phyloP scores from a whole-genome alignment of 176 grass and related monocot genomes.

The Eleusine coracana region DNA sequence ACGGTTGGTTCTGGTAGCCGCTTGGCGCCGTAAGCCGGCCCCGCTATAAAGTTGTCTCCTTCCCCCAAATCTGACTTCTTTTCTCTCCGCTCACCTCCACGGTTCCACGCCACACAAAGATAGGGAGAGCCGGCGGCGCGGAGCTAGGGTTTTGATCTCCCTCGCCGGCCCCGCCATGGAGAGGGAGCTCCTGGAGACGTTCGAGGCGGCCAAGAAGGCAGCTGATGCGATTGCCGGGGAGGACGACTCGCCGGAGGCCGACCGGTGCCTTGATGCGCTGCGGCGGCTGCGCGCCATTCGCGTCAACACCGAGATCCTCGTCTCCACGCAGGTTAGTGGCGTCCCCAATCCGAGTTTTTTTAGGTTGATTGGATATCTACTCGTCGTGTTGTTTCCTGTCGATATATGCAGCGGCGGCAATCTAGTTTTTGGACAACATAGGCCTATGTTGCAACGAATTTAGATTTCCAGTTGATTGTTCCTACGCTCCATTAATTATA shows the following conservation, averaged over 20 bases:
- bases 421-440: not conserved
- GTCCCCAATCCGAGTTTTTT: not conserved
- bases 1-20: constrained; percentile 30
- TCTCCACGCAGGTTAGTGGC: constrained; percentile 78
- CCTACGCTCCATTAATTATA: not conserved
- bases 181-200: constrained; percentile 85
- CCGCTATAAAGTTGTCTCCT: constrained; percentile 28
- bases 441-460: not conserved
- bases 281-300: constrained; percentile 61
- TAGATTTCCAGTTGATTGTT: not conserved
- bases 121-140: constrained; percentile 28
- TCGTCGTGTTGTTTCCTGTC: not conserved
- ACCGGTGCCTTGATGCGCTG: constrained; percentile 85
- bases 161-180: constrained; percentile 53
- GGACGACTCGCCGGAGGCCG: constrained; percentile 62
- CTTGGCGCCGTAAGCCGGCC: not conserved
- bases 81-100: not conserved
- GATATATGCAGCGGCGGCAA: constrained; percentile 29
- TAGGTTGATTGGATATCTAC: not conserved
- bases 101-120: constrained; percentile 1
- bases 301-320: constrained; percentile 82
- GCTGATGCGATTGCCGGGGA: constrained; percentile 56
- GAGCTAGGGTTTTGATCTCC: constrained; percentile 67
- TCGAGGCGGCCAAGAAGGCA: constrained; percentile 90
- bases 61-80: not conserved